Conservation (phyloP, 495 filamentous ascomycete genomes). For the Penicillium macrosclerotiorum region DNA sequence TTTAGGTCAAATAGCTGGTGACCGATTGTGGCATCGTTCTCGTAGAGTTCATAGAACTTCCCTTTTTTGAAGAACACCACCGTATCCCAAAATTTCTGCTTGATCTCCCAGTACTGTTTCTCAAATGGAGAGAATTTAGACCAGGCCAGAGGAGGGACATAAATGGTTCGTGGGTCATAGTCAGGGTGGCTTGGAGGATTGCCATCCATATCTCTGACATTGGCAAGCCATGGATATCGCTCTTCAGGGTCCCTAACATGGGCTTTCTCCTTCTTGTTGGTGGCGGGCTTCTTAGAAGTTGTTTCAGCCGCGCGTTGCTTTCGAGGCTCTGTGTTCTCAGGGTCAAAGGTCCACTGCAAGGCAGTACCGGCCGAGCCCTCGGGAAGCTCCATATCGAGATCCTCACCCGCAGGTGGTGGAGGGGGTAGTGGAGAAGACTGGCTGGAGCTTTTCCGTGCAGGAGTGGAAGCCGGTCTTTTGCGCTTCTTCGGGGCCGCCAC, state of each 20-base stretch:
- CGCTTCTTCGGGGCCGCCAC: conserved; percentile 64
- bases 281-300: conserved; percentile 44
- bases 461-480: conserved; percentile 57
- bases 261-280: conserved; percentile 68
- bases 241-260: conserved; percentile 75
- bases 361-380: conserved; percentile 70
- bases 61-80: conserved; percentile 99
- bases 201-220: conserved; percentile 76
- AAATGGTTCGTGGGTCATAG: conserved; percentile 88
- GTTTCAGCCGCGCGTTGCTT: conserved; percentile 47
- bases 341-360: conserved; percentile 82
- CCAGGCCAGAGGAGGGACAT: conserved; percentile 77
- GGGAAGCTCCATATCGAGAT: conserved; percentile 47
- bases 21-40: conserved; percentile 96
- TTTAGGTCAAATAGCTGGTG: conserved; percentile 98
- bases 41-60: conserved; percentile 98
- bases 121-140: conserved; percentile 86
- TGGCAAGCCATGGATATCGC: conserved; percentile 86
- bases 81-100: conserved; percentile 95
- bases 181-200: conserved; percentile 80
- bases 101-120: conserved; percentile 99
- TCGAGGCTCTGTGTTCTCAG: conserved; percentile 63
- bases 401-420: conserved; percentile 48
- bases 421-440: conserved; percentile 55
- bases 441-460: conserved; percentile 53